Base-by-base conservation (phyloP, 805 yeast genomes). In the Lachancea thermotolerans region DNA sequence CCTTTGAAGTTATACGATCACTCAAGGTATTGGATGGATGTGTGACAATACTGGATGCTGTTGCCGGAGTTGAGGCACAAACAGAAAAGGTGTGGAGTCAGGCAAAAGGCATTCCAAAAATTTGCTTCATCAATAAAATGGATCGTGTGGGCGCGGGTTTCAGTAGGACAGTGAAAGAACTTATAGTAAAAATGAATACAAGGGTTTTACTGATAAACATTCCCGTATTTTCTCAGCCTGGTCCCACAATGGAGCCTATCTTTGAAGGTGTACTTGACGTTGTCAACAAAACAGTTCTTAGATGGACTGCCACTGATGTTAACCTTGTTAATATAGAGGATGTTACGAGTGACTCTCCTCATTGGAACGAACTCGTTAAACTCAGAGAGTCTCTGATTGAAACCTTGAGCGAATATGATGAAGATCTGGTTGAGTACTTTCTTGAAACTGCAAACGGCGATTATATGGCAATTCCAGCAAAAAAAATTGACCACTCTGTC, bases 1-100 rank as follows among this genome's bases (percentile, higher is more conserved):
- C 95, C 0, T 93, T 90, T 62, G 99, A 93, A 65, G 99, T 93
- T 4, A 85, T 79, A 1, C 69, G 97, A 45, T 82, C 98, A 0
- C 72, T 93, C 46, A 74, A 96, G 50, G 97, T 93, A 1, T 68
- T 93, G 9, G 99, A 93, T 67, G 97, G 98, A 3, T 95, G 91
- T 1, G 95, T 93, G 7, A 84, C 95, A 0, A 85, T 93, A 9
- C 66, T 93, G 42, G 99, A 93, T 67, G 95, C 86, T 1, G 98
- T 91, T 8, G 97, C 96, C 2, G 99, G 99, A 10, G 99, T 93
- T 1, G 99, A 93, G 62, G 93, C 98, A 0, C 98, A 93, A 64
- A 91, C 99, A 0, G 97, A 90, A 60, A 91, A 89, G 58, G 98
- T 93, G 2, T 93, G 98, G 97, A 78, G 75, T 50, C 96, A 90